A percentile compares a stretch with the other conserved stretches of the same genome.
Evolutionary conservation across 768 basidiomycete genomes (phyloP).

Genomic region (Tricholoma flavovirens): DNA sequence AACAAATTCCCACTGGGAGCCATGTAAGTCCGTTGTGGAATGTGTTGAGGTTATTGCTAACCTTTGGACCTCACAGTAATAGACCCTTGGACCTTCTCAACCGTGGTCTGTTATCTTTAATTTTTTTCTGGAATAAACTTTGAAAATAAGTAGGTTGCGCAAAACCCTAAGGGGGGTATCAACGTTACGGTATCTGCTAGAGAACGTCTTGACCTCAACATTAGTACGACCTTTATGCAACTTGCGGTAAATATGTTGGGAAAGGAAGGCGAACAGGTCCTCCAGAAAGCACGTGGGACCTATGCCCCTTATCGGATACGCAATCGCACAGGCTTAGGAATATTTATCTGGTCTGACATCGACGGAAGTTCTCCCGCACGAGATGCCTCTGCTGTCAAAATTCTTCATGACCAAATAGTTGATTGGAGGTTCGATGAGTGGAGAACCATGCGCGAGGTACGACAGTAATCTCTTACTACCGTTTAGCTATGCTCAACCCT

Average conservation of each 20-base stretch:
- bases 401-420: constrained; percentile 68
- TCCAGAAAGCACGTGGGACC: constrained; percentile 75
- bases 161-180: constrained; percentile 44
- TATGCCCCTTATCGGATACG: constrained; percentile 92
- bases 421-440: constrained; percentile 99
- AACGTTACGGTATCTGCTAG: constrained; percentile 62
- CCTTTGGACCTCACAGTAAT: constrained; percentile 54
- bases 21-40: constrained; percentile 43
- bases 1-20: constrained; percentile 98
- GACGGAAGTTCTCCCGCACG: constrained; percentile 47
- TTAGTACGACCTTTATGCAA: constrained; percentile 88
- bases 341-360: constrained; percentile 82
- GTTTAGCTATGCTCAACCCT: constrained; percentile 2
- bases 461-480: constrained; percentile 7
- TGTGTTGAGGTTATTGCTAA: neutral
- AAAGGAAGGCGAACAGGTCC: constrained; percentile 65
- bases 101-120: constrained; percentile 41
- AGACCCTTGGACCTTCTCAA: constrained; percentile 90
- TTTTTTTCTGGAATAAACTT: neutral
- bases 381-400: constrained; percentile 47
- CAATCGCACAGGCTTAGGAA: constrained; percentile 84
- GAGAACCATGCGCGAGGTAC: constrained; percentile 87
- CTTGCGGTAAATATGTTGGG: constrained; percentile 70
- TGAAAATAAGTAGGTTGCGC: constrained; percentile 39
- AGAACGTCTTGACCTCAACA: constrained; percentile 84